Evolutionary conservation across 164 flowering plant genomes (phyloP), one percentile per base, ranked within the genome.

Genomic region (Berberis vulgaris): DNA sequence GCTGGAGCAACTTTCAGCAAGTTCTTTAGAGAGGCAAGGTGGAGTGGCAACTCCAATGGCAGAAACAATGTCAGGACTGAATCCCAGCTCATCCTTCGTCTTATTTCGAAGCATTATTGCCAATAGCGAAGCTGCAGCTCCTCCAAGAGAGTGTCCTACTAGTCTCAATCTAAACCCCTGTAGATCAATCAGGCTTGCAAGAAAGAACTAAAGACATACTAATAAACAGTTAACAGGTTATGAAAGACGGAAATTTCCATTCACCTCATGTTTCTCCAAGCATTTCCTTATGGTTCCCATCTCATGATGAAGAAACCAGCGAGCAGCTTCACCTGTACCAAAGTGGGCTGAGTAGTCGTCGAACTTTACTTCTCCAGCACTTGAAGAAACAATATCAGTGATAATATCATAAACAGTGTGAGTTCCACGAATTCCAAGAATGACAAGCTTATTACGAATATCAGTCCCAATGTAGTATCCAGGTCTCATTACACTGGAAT

Each of bases 291-390:
- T 79, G 64, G 87, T 86, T 66, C 67, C 83, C 59, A 91, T 69
- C 73, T 94, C 99, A 80, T 91, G 86, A 59, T 38, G 64, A 56
- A 89, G 84, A 83, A 91, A 89, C 97, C 97, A 94, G 7, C 89
- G 88, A 74, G 97, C 97, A 68, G 96, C 92, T 82, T 94, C 96
- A 61, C 91, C 84, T 1, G 86, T 89, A 57, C 99, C 97, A 79
- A 94, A 94, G 75, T 91, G 99, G 7, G 93, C 82, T 54, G 96
- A 85, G 71, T 80, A 94, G 59, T 96, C 97, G 73, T 91, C 96
- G 74, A 80, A 79, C 60, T 89, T 84, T 64, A 89, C 76, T 67
- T 84, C 96, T 73, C 71, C 79, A 65, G 84, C 81, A 63, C 96
- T 83, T 54, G 93, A 81, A 71, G 96, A 74, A 58, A 85, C 84